These are phyloP conservation scores for Mycena filopes DNA, from an alignment of 768 basidiomycete species.

Conservation along the genomic window DNA sequence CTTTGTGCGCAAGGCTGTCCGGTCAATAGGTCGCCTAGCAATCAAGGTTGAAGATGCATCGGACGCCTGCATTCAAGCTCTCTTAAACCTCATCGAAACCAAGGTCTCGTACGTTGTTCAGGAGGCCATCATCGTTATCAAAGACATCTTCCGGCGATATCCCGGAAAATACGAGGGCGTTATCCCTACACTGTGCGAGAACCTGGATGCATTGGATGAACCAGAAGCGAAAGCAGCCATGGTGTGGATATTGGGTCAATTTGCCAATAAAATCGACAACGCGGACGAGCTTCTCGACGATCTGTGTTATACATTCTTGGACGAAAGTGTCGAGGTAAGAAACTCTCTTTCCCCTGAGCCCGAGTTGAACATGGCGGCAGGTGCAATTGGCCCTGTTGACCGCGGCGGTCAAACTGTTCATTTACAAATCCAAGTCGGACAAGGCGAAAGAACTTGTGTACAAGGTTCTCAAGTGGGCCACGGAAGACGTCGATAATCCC, in stretches of 20 bases:
- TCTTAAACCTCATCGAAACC: constrained; percentile 89
- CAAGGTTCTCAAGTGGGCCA: constrained; percentile 96
- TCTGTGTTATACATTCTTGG: constrained; percentile 86
- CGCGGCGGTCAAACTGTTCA: constrained; percentile 95
- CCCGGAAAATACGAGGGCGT: constrained; percentile 97
- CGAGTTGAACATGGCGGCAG: constrained; percentile 49
- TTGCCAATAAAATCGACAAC: constrained; percentile 94
- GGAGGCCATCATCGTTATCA: constrained; percentile 96
- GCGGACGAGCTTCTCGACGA: constrained; percentile 96
- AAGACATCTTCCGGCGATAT: constrained; percentile 97
- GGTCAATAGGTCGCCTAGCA: constrained; percentile 96
- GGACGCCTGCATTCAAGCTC: constrained; percentile 88
- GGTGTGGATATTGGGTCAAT: constrained; percentile 98
- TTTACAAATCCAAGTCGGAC: constrained; percentile 86
- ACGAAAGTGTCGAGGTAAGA: constrained; percentile 91
- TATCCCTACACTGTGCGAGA: constrained; percentile 92
- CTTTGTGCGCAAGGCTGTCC: constrained; percentile 96
- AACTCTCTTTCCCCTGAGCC: neutral
- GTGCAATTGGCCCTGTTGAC: constrained; percentile 96
- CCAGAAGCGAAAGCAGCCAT: constrained; percentile 97
- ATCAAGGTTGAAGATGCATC: constrained; percentile 95
- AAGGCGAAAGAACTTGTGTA: constrained; percentile 90
- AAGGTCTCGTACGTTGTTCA: constrained; percentile 97
- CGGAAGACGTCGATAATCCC: constrained; percentile 98
- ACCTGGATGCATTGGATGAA: constrained; percentile 92